Conservation (phyloP, 176 grass and related monocot species). For the Neostapfia colusana region DNA sequence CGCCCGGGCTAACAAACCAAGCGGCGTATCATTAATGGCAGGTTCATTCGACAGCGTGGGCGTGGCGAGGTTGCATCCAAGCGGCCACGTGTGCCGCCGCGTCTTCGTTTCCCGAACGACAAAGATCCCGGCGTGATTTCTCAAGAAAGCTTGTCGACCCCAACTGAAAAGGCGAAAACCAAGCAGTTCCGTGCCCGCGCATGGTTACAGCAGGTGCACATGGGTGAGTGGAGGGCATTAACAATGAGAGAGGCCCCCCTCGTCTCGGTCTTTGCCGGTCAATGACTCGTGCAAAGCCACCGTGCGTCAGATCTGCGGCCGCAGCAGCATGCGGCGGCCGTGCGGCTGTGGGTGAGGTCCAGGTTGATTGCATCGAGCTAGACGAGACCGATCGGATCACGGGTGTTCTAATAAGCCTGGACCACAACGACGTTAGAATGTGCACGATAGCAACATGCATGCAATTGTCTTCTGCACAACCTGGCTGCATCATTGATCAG, state of each 20-base stretch:
- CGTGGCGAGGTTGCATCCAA: not conserved
- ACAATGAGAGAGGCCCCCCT: not conserved
- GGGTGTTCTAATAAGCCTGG: conserved; percentile 19
- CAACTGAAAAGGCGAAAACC: not conserved
- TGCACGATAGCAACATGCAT: conserved; percentile 24
- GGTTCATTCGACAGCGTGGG: not conserved
- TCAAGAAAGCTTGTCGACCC: not conserved
- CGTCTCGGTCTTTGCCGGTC: conserved; percentile 1
- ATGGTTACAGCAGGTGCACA: not conserved
- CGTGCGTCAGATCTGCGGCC: not conserved
- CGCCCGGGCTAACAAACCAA: not conserved
- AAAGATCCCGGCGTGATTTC: not conserved
- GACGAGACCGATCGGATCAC: conserved; percentile 32
- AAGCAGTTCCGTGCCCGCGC: not conserved
- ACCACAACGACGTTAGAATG: conserved; percentile 29
- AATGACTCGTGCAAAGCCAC: conserved; percentile 9
- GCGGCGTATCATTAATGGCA: not conserved
- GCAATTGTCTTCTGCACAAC: conserved; percentile 10
- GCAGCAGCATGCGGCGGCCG: not conserved
- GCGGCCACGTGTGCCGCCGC: not conserved
- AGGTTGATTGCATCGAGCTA: conserved; percentile 30
- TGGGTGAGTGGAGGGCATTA: not conserved
- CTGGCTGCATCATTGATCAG: not conserved
- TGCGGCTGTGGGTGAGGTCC: conserved; percentile 1
- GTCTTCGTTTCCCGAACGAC: not conserved